Evolutionary conservation across 1,284 basidiomycete genomes (phyloP).

Genomic region (Gymnopus androsaceus): DNA sequence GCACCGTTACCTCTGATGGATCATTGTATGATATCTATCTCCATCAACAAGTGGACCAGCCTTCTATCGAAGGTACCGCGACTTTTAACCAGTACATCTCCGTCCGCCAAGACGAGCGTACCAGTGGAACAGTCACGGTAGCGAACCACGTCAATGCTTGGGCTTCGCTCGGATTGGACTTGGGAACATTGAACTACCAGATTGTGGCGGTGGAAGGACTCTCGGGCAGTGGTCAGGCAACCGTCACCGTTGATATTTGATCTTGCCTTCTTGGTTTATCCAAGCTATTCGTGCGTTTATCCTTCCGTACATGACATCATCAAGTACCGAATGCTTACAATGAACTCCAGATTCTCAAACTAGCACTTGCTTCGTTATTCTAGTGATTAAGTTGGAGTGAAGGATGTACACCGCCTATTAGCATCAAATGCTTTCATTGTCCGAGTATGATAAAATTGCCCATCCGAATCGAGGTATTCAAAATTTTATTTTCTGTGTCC

Average conservation of each 20-base stretch:
- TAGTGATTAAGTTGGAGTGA: too few relatives aligned
- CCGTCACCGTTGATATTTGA: constrained; percentile 17
- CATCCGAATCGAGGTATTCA: too few relatives aligned
- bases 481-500: too few relatives aligned
- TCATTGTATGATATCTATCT: constrained; percentile 15
- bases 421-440: too few relatives aligned
- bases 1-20: constrained; percentile 33
- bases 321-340: too few relatives aligned
- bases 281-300: too few relatives aligned
- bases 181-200: constrained; percentile 40
- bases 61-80: constrained; percentile 30
- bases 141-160: constrained; percentile 41
- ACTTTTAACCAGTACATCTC: constrained; percentile 41
- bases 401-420: too few relatives aligned
- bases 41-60: constrained; percentile 13
- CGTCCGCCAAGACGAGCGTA: constrained; percentile 28
- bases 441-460: too few relatives aligned
- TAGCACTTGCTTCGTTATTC: too few relatives aligned
- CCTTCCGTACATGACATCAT: too few relatives aligned
- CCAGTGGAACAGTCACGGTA: constrained; percentile 34
- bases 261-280: too few relatives aligned
- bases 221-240: constrained; percentile 13
- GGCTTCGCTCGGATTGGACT: constrained; percentile 30
- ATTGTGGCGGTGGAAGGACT: constrained; percentile 36
- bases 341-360: too few relatives aligned